Evolutionary conservation across 768 basidiomycete species (phyloP), one percentile per base, ranked within the genome.

Genomic region (Termitomyces sp.): DNA sequence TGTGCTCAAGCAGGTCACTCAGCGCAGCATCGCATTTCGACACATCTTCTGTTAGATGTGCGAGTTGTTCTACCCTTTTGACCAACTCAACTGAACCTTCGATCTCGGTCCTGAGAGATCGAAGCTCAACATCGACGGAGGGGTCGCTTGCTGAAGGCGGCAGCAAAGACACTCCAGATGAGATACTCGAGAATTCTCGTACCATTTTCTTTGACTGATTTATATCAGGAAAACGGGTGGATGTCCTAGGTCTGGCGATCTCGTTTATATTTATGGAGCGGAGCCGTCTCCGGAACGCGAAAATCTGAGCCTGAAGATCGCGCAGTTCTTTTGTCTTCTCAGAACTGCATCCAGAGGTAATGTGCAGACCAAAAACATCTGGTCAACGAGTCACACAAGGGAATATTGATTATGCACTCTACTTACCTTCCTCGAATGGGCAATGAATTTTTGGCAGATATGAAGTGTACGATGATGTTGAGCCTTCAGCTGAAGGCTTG

Each of bases 1-100:
- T 78, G 65, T 93, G 90, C 65, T 93, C 90, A 47, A 95, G 74
- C 5, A 94, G 76, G 68, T 94, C 90, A 64, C 92, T 94, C 45
- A 94, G 75, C 22, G 85, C 82, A n/a, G 77, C 73, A 67, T 95
- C 92, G 63, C 90, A 92, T 20, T 68, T 66, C 28, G 76, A 75
- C 9, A 87, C 68, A 36, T 74, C 66, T 22, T 76, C 70, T 6
- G 76, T 70, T 49, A 93, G 72, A n/a, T 75, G 71, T 10, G 79
- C 81, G n/a, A 94, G 72, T 38, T 71, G 72, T 53, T 80, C 72
- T 26, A 91, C 68, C 45, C 77, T 78, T 33, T 76, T 71, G 65
- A 90, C 69, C 47, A 84, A 66, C 3, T 74, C 72, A 45, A 70
- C 67, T 40, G 84, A 80, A 33, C 69, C 75, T 24, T 80, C 75